These are phyloP conservation scores for Cryptococcus maquisensis DNA, from an alignment of 1,284 basidiomycete species.

Conservation along the genomic window DNA sequence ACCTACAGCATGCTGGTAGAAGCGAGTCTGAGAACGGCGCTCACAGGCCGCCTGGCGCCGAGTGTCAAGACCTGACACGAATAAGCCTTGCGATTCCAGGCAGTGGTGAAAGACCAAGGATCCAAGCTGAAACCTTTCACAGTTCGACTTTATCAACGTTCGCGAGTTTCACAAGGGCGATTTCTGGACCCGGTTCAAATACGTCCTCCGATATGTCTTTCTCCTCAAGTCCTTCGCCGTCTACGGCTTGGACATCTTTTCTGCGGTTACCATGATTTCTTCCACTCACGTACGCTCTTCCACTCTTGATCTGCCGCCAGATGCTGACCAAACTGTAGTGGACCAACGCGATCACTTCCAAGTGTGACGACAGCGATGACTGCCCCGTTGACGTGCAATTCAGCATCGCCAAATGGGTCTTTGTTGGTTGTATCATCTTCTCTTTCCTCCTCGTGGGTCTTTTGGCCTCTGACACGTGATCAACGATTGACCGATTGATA, in stretches of 20 bases:
- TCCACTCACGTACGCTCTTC: conserved; percentile 56
- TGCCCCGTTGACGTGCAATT: conserved; percentile 85
- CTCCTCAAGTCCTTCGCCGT: conserved; percentile 93
- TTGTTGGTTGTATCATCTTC: conserved; percentile 96
- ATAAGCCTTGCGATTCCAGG: not conserved
- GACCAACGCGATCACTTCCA: conserved; percentile 82
- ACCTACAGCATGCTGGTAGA: too few relatives aligned
- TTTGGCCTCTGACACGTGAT: not conserved
- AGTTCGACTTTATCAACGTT: conserved; percentile 94
- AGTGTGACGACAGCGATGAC: conserved; percentile 55
- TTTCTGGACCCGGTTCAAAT: conserved; percentile 81
- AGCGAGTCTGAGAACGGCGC: too few relatives aligned
- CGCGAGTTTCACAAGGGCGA: conserved; percentile 86
- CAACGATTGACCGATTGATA: conserved; percentile 11
- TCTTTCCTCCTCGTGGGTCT: conserved; percentile 79
- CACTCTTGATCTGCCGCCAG: not conserved
- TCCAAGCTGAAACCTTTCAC: not conserved
- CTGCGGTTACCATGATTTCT: conserved; percentile 92
- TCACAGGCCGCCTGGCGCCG: too few relatives aligned
- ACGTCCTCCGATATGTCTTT: conserved; percentile 83
- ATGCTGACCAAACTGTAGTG: conserved; percentile 51
- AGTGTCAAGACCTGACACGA: too few relatives aligned
- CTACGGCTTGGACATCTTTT: conserved; percentile 96
- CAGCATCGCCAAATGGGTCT: conserved; percentile 87
- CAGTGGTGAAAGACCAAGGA: not conserved